These are phyloP conservation scores for Ascoidea asiatica DNA, from an alignment of 805 yeast genomes.

Conservation along the genomic window DNA sequence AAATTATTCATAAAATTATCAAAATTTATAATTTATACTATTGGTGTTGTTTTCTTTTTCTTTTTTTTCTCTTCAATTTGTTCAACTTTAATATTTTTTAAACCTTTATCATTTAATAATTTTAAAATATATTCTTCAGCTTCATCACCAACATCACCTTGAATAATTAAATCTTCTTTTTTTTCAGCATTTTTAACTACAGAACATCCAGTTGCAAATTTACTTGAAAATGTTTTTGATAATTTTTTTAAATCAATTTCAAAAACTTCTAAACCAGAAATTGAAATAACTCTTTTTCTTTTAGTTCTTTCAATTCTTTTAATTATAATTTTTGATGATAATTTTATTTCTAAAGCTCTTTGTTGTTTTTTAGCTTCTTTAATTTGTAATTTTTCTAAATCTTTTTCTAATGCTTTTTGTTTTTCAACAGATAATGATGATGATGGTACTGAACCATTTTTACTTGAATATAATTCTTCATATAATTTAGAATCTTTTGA, in stretches of 20 bases:
- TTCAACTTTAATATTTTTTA: conserved; percentile 80
- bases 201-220: conserved; percentile 92
- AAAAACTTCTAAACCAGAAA: conserved; percentile 78
- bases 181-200: conserved; percentile 84
- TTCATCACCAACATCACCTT: conserved; percentile 91
- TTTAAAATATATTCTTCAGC: conserved; percentile 65
- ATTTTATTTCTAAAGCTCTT: conserved; percentile 64
- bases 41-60: conserved; percentile 31
- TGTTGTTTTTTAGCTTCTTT: conserved; percentile 79
- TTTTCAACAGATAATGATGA: conserved; percentile 55
- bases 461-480: conserved; percentile 45
- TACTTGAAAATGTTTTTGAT: conserved; percentile 84
- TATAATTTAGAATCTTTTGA: conserved; percentile 44
- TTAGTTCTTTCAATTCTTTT: conserved; percentile 85
- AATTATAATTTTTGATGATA: conserved; percentile 69
- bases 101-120: conserved; percentile 67
- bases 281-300: conserved; percentile 76
- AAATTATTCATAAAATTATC: too few relatives aligned
- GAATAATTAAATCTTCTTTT: conserved; percentile 82
- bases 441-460: conserved; percentile 19
- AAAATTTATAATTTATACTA: too few relatives aligned
- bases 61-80: conserved; percentile 72
- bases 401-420: conserved; percentile 72
- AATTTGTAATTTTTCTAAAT: conserved; percentile 70
- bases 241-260: conserved; percentile 82